Conservation (phyloP, 306 rosid genomes). For the cucumber (Cucumis sativus) region DNA sequence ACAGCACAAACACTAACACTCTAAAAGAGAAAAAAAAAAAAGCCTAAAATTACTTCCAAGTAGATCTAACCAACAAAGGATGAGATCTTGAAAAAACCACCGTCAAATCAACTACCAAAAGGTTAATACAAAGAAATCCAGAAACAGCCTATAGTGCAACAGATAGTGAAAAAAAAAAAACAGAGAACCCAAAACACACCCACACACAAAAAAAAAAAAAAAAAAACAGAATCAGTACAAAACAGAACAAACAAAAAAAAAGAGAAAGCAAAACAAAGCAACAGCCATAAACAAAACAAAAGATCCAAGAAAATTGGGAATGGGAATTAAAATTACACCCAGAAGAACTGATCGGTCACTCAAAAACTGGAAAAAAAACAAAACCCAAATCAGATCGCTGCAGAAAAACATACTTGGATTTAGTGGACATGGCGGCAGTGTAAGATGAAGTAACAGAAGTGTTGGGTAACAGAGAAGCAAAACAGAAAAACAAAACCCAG, state of each 20-base stretch:
- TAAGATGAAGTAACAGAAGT: constrained; percentile 4
- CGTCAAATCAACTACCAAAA: not conserved
- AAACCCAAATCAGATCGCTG: constrained; percentile 42
- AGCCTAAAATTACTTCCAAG: not conserved
- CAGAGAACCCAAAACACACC: not conserved
- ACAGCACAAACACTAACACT: not conserved
- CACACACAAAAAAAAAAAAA: not conserved
- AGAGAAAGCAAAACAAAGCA: not conserved
- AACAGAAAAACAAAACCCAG: not conserved
- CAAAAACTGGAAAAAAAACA: not conserved
- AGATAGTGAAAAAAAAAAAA: not conserved
- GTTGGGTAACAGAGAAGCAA: constrained; percentile 3
- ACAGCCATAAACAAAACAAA: constrained; percentile 12
- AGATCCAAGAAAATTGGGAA: constrained; percentile 31
- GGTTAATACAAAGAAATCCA: not conserved
- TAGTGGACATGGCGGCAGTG: constrained; percentile 59
- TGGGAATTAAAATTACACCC: constrained; percentile 13
- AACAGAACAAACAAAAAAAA: not conserved
- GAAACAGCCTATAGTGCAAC: constrained; percentile 13
- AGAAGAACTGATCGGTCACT: not conserved
- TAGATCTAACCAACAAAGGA: constrained; percentile 3
- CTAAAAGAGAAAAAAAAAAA: not conserved
- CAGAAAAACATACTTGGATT: constrained; percentile 45
- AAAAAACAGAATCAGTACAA: not conserved
- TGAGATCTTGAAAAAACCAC: constrained; percentile 2